A percentile compares a stretch with the other conserved stretches of the same genome.
Evolutionary conservation across 2,329 filamentous ascomycete species (phyloP).

Genomic region (Calonectria hawksworthii): DNA sequence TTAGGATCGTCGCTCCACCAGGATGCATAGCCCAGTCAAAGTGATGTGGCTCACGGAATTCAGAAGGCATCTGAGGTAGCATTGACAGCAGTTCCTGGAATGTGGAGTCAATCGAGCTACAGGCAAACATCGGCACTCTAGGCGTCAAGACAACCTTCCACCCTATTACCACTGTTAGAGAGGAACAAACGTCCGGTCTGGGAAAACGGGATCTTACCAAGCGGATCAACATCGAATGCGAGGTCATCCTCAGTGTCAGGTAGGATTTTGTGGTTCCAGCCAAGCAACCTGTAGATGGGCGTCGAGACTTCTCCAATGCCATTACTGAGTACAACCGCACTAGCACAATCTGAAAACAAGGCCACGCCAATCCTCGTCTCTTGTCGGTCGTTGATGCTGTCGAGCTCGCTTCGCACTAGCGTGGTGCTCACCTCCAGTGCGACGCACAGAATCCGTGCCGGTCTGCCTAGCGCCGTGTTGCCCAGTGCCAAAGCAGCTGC

Average conservation of each 20-base stretch:
- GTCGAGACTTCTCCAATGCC: constrained; percentile 63
- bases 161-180: constrained; percentile 51
- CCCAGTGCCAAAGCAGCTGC: constrained; percentile 77
- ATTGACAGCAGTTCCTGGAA: constrained; percentile 68
- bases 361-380: constrained; percentile 75
- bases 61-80: constrained; percentile 59
- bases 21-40: constrained; percentile 84
- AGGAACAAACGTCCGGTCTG: not conserved
- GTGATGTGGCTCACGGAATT: constrained; percentile 63
- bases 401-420: constrained; percentile 74
- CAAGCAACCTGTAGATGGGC: constrained; percentile 71
- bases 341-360: constrained; percentile 80
- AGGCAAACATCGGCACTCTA: constrained; percentile 70
- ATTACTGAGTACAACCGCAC: constrained; percentile 75
- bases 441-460: constrained; percentile 75
- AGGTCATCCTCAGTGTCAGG: constrained; percentile 74
- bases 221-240: constrained; percentile 75
- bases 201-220: constrained; percentile 57
- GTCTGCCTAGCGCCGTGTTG: constrained; percentile 68
- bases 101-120: constrained; percentile 63
- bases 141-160: constrained; percentile 78
- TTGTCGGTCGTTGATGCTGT: constrained; percentile 71
- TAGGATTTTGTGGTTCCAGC: constrained; percentile 75
- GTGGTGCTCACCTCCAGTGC: constrained; percentile 74
- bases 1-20: constrained; percentile 76